A percentile compares a stretch with the other conserved stretches of the same genome.
Conservation (phyloP, 345 rosid genomes). For the Trapa bicornis region DNA sequence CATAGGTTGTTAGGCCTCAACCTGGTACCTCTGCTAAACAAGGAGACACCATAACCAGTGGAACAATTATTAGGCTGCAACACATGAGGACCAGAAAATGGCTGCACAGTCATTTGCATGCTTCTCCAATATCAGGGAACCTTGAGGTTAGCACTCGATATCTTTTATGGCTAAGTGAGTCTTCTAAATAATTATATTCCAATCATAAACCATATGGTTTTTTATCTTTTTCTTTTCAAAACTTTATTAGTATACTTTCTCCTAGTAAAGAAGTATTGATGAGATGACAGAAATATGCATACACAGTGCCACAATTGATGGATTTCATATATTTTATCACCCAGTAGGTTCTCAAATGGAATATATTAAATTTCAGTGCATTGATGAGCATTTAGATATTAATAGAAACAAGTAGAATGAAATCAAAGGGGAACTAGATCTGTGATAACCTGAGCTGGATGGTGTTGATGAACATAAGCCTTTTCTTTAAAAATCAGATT, state of each 20-base stretch:
- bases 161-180: neutral
- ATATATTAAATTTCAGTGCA: neutral
- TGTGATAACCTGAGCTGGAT: neutral
- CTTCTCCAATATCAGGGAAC: constrained; percentile 93
- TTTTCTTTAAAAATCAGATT: neutral
- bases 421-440: neutral
- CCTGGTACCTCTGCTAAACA: constrained; percentile 51
- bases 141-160: constrained; percentile 51
- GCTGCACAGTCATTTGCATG: constrained; percentile 92
- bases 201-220: neutral
- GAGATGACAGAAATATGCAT: neutral
- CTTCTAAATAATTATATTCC: neutral
- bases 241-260: neutral
- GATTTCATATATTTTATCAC: neutral
- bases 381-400: neutral
- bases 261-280: neutral
- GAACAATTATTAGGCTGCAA: constrained; percentile 67
- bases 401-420: neutral
- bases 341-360: neutral
- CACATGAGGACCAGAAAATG: constrained; percentile 93
- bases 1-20: constrained; percentile 67
- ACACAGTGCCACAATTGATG: neutral
- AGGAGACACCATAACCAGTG: constrained; percentile 59
- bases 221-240: neutral
- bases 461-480: neutral